These are phyloP conservation scores for Gnetum montanum DNA, from an alignment of 75 land plant species.

Conservation along the genomic window DNA sequence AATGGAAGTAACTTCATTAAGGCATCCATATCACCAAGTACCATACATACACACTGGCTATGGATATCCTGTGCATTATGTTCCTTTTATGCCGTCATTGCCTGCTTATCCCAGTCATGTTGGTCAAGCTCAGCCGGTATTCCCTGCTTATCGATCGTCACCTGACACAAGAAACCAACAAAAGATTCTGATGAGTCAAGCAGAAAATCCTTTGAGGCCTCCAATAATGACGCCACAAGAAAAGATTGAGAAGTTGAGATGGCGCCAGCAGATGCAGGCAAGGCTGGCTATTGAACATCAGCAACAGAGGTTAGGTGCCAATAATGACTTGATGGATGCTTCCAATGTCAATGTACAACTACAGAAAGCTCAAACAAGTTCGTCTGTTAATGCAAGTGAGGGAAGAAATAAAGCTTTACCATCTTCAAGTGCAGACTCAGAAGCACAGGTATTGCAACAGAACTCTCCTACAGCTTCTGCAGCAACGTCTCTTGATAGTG, in stretches of 20 bases:
- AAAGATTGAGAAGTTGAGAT: slow-evolving; percentile 78
- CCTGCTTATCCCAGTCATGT: slow-evolving; percentile 4
- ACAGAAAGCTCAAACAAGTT: slow-evolving; percentile 8
- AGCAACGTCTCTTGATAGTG: slow-evolving; percentile 9
- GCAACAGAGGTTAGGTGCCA: slow-evolving; percentile 39
- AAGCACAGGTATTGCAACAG: slow-evolving; percentile 14
- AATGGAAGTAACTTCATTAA: background rate
- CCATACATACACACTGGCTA: slow-evolving; percentile 21
- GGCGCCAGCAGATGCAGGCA: slow-evolving; percentile 83
- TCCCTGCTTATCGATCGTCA: slow-evolving; percentile 9
- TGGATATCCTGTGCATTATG: slow-evolving; percentile 16
- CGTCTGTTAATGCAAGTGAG: slow-evolving; percentile 13
- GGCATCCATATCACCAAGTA: slow-evolving; percentile 4
- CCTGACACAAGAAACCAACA: slow-evolving; percentile 21
- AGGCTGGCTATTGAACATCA: slow-evolving; percentile 72
- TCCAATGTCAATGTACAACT: slow-evolving; percentile 8
- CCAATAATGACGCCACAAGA: slow-evolving; percentile 64
- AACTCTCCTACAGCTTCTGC: slow-evolving; percentile 13
- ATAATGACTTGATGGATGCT: slow-evolving; percentile 11
- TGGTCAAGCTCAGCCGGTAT: slow-evolving; percentile 21
- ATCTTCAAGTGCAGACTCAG: slow-evolving; percentile 7
- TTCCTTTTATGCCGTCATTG: slow-evolving; percentile 18
- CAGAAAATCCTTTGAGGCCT: slow-evolving; percentile 19
- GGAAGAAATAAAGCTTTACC: background rate
- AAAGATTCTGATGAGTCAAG: slow-evolving; percentile 4